Evolutionary conservation across 345 rosid species (phyloP), one percentile per base, ranked within the genome.

Genomic region (Excoecaria agallocha): DNA sequence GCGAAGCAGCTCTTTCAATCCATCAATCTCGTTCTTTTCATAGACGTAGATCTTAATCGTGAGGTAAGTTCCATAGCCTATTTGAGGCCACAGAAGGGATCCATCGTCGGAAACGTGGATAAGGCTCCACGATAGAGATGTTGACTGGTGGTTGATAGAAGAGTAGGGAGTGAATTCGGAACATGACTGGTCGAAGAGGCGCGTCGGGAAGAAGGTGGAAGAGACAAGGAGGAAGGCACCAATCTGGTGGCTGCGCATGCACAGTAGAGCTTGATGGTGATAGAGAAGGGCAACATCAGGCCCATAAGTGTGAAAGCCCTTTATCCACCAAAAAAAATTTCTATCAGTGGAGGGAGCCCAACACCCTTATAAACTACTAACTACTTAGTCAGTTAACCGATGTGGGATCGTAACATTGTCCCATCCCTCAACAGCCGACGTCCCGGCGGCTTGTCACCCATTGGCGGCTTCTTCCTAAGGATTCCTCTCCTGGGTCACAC

Each of bases 161-260:
- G 59, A 58, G 60, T 30, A 46, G 71, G 50, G 68, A 78, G 64
- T 67, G 86, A 84, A 86, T 30, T 78, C 74, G 2, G 91, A 76
- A 77, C 76, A 66, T 69, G 91, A 84, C 60, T 83, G 91, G 82
- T 89, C 90, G 84, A 90, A 82, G 75, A 93, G 85, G 75, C 94
- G 88, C 22, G 97, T 88, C 84, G 93, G 65, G 86, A 93, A 87
- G 87, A 91, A 89, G 77, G 99, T 93, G 69, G 90, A 64, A 77
- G 85, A 55, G 70, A 91, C 79, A 65, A 95, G 80, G 77, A 92
- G 76, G 63, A 92, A 82, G 52, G 97, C 95, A 24, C 90, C 95
- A 79, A 92, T 89, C 96, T 89, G 97, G 80, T 94, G 96, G n/a
- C 84, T 75, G 81, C 97, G 98, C 19, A 91, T 85, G 88, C 97